Evolutionary conservation across 2,329 filamentous ascomycete species (phyloP).

Genomic region (Colletotrichum tropicale): DNA sequence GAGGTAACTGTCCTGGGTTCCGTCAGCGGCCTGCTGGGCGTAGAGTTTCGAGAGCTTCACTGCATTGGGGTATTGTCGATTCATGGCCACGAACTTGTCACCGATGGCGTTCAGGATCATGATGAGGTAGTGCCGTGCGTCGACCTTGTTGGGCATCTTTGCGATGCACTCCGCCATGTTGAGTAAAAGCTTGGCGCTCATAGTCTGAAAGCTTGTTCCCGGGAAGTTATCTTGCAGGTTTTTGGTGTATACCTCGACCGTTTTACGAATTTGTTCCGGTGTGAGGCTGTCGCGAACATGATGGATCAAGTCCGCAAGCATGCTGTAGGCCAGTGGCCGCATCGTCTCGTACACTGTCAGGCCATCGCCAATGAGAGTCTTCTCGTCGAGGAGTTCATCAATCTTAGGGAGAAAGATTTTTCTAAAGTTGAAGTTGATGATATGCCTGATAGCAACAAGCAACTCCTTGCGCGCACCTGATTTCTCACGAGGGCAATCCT

Average conservation of each 20-base stretch:
- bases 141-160: slow-evolving; percentile 89
- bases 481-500: slow-evolving; percentile 94
- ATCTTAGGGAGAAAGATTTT: slow-evolving; percentile 96
- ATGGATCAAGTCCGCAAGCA: slow-evolving; percentile 97
- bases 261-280: slow-evolving; percentile 91
- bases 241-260: slow-evolving; percentile 95
- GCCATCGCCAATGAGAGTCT: slow-evolving; percentile 93
- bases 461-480: slow-evolving; percentile 93
- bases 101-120: slow-evolving; percentile 98
- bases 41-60: slow-evolving; percentile 88
- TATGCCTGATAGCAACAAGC: slow-evolving; percentile 93
- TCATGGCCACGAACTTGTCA: slow-evolving; percentile 98
- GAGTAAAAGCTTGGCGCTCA: slow-evolving; percentile 95
- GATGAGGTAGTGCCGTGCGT: slow-evolving; percentile 93
- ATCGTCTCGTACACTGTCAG: slow-evolving; percentile 97
- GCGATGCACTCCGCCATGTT: slow-evolving; percentile 99
- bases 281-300: slow-evolving; percentile 90
- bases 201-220: slow-evolving; percentile 98
- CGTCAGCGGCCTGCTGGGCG: slow-evolving; percentile 69
- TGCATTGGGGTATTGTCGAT: slow-evolving; percentile 91
- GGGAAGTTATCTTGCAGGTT: slow-evolving; percentile 96
- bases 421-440: slow-evolving; percentile 98
- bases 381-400: slow-evolving; percentile 91
- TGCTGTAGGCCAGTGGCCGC: slow-evolving; percentile 94
- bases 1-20: slow-evolving; percentile 76